Evolutionary conservation across 192 early-diverging fungal genomes (phyloP).

Genomic region (Chytriomyces sp.): DNA sequence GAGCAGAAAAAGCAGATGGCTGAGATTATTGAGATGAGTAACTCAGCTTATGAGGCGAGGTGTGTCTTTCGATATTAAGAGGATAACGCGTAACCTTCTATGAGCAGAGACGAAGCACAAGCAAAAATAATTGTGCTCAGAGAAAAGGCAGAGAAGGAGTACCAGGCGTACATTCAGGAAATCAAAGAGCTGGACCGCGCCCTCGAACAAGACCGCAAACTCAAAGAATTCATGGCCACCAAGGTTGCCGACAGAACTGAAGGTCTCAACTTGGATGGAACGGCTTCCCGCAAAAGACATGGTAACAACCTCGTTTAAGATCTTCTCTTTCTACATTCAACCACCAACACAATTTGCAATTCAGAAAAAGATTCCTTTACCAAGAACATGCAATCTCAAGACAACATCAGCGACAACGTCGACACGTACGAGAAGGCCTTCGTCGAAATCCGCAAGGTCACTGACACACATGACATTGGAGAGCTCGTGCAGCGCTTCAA

Average conservation of each 20-base stretch:
- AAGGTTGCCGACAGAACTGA: constrained; percentile 53
- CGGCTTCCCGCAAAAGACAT: constrained; percentile 10
- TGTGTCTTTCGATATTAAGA: constrained; percentile 17
- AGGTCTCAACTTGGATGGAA: constrained; percentile 10
- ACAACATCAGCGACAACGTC: constrained; percentile 46
- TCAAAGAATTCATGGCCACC: constrained; percentile 67
- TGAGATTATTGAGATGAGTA: constrained; percentile 63
- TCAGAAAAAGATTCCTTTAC: constrained; percentile 35
- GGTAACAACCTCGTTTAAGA: constrained; percentile 6
- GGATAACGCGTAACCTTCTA: not conserved
- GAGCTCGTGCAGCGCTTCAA: constrained; percentile 61
- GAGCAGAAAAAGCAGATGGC: constrained; percentile 67
- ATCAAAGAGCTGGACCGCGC: constrained; percentile 63
- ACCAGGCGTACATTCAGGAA: constrained; percentile 64
- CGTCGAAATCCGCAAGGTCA: constrained; percentile 55
- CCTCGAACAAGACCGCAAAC: constrained; percentile 59
- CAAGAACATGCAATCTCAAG: constrained; percentile 50
- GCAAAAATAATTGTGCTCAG: constrained; percentile 53
- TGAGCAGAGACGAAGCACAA: constrained; percentile 59
- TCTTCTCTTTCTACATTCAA: not conserved
- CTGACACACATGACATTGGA: constrained; percentile 53
- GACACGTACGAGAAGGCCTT: constrained; percentile 58
- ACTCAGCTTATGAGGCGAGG: constrained; percentile 64
- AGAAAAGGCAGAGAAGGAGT: constrained; percentile 67
- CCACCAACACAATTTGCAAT: not conserved